phyloP scores from a whole-genome alignment of 2,329 filamentous ascomycete genomes.

The Arthrobotrys entomopaga region DNA sequence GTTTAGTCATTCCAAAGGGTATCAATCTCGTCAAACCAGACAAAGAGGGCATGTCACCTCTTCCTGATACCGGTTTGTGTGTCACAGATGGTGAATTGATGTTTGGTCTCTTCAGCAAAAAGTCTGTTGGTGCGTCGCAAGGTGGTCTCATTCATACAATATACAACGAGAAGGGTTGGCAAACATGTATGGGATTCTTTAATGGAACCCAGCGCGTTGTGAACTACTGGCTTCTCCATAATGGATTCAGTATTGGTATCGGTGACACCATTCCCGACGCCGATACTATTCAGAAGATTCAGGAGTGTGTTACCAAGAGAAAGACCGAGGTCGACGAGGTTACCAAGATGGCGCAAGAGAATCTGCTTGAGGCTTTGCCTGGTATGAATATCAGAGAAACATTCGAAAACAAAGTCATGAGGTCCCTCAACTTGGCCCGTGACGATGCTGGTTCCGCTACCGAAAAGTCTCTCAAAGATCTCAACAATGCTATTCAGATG shows the following conservation, averaged over 20 bases:
- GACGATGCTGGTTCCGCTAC: constrained; percentile 94
- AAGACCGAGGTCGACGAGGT: constrained; percentile 83
- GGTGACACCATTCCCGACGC: constrained; percentile 96
- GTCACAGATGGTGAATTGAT: constrained; percentile 89
- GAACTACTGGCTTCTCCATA: constrained; percentile 96
- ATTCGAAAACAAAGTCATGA: constrained; percentile 96
- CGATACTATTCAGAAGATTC: constrained; percentile 83
- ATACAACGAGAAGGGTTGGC: constrained; percentile 91
- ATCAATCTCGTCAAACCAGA: constrained; percentile 77
- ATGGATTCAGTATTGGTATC: constrained; percentile 97
- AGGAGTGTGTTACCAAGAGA: constrained; percentile 80
- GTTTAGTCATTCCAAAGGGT: constrained; percentile 86
- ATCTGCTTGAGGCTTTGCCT: constrained; percentile 88
- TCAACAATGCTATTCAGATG: constrained; percentile 97
- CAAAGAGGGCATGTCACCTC: constrained; percentile 69
- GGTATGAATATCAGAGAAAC: constrained; percentile 99
- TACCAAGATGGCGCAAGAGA: constrained; percentile 81
- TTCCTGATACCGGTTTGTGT: constrained; percentile 80
- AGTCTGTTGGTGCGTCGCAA: constrained; percentile 86
- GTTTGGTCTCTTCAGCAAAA: constrained; percentile 91
- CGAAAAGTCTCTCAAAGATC: constrained; percentile 89
- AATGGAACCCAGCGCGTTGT: constrained; percentile 94
- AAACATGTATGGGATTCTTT: constrained; percentile 91
- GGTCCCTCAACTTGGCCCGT: constrained; percentile 92
- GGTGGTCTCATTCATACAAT: constrained; percentile 95